Evolutionary conservation across 2,329 filamentous ascomycete species (phyloP).

Genomic region (Calycina herbarum): DNA sequence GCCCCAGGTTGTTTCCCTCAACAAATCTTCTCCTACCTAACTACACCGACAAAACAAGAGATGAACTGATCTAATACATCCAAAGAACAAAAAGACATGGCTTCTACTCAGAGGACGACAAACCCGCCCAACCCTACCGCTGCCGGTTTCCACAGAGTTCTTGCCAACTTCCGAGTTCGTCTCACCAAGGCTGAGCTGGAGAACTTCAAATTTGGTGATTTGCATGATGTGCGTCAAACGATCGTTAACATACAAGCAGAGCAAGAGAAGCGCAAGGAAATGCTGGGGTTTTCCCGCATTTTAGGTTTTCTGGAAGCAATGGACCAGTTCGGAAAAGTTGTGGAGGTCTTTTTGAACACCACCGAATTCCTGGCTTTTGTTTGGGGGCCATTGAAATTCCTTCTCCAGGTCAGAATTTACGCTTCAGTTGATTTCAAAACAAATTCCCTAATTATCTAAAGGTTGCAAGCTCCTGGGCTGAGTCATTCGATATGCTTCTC

Average conservation of each 20-base stretch:
- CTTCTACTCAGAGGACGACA: too few species aligned
- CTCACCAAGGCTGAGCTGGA: slow-evolving; percentile 10
- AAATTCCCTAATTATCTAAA: slow-evolving; percentile 6
- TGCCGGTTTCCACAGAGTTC: too few species aligned
- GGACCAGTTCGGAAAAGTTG: slow-evolving; percentile 40
- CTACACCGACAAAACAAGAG: too few species aligned
- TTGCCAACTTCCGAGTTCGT: background rate
- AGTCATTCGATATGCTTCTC: slow-evolving; percentile 41
- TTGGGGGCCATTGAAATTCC: slow-evolving; percentile 42
- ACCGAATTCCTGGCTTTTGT: slow-evolving; percentile 38
- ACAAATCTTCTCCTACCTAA: too few species aligned
- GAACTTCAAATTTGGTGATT: slow-evolving; percentile 6
- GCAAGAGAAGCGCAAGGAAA: slow-evolving; percentile 32
- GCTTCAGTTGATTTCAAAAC: slow-evolving; percentile 3
- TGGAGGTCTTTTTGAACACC: slow-evolving; percentile 40
- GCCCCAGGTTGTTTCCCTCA: too few species aligned
- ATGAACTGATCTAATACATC: too few species aligned
- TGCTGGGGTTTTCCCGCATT: slow-evolving; percentile 27
- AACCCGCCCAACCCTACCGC: too few species aligned
- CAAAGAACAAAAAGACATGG: too few species aligned
- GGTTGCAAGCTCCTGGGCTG: slow-evolving; percentile 37
- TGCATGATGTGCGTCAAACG: slow-evolving; percentile 10
- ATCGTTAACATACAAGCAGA: slow-evolving; percentile 25
- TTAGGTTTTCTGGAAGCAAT: slow-evolving; percentile 38
- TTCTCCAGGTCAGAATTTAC: slow-evolving; percentile 26